phyloP scores from a whole-genome alignment of 306 rosid genomes.

The Begonia fuchsioides region DNA sequence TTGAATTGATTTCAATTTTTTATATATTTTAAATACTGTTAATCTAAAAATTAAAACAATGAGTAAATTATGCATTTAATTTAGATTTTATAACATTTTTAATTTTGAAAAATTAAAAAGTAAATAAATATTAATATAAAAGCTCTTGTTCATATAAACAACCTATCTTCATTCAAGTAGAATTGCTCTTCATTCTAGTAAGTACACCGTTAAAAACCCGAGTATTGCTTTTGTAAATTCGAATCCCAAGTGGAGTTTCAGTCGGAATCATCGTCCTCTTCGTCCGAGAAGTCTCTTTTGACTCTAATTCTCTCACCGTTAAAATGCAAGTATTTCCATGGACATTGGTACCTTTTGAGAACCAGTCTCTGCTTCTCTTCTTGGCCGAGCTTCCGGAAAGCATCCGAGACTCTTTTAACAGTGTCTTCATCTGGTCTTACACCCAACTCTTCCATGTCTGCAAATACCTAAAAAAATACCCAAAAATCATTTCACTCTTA shows the following conservation, averaged over 20 bases:
- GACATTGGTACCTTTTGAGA: constrained; percentile 43
- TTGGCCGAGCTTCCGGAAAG: constrained; percentile 45
- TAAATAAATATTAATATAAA: no score
- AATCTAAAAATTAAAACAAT: no score
- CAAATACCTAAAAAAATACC: constrained; percentile 42
- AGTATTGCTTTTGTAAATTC: neutral
- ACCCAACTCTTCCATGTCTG: constrained; percentile 80
- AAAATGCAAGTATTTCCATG: constrained; percentile 78
- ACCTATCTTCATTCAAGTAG: no score
- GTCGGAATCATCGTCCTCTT: constrained; percentile 10
- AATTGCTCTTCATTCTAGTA: no score
- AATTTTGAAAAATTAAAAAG: no score
- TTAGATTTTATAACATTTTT: no score
- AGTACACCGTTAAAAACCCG: no score
- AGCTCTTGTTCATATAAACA: no score
- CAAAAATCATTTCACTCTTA: constrained; percentile 4
- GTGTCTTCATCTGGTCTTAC: constrained; percentile 85
- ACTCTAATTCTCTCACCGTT: constrained; percentile 74
- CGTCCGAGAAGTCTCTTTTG: constrained; percentile 29
- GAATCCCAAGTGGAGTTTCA: neutral
- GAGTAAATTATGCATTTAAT: no score
- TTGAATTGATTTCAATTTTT: no score
- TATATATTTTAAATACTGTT: no score
- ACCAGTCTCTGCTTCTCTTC: constrained; percentile 51
- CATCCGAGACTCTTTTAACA: constrained; percentile 45